Evolutionary conservation across 2,329 filamentous ascomycete species (phyloP).

Genomic region (Botrytis deweyae): DNA sequence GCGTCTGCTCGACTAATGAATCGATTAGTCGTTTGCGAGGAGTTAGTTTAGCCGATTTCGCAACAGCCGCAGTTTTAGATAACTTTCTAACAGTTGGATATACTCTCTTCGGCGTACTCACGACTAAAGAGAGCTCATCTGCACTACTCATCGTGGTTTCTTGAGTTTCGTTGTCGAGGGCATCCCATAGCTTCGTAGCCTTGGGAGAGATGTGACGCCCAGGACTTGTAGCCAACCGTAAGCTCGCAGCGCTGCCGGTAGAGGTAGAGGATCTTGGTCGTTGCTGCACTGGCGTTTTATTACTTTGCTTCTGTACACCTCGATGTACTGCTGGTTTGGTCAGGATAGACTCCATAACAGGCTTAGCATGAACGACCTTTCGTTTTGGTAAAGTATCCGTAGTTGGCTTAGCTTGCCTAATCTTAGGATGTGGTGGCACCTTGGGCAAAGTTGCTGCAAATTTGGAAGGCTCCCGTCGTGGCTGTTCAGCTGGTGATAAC

Average conservation of each 20-base stretch:
- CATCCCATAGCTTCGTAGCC: constrained; percentile 33
- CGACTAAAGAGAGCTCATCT: constrained; percentile 17
- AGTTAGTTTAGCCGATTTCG: constrained; percentile 26
- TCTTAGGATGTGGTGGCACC: constrained; percentile 15
- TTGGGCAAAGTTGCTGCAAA: constrained; percentile 22
- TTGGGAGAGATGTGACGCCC: constrained; percentile 29
- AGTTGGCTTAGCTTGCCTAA: background rate
- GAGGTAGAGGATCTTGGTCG: background rate
- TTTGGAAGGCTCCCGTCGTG: constrained; percentile 15
- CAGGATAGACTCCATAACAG: background rate
- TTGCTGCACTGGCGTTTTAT: background rate
- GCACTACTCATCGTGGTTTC: background rate
- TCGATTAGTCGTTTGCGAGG: constrained; percentile 39
- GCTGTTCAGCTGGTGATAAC: constrained; percentile 29
- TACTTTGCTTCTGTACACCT: background rate
- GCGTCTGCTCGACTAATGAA: constrained; percentile 37
- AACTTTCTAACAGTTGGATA: constrained; percentile 15
- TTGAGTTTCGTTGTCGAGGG: background rate
- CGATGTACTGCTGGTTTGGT: background rate
- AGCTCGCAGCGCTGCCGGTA: background rate
- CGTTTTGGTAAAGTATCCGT: background rate
- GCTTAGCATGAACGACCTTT: background rate
- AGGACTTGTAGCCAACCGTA: too few species aligned
- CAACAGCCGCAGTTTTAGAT: constrained; percentile 24
- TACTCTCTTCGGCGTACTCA: constrained; percentile 2